phyloP scores from a whole-genome alignment of 2,329 filamentous ascomycete genomes.

The Gyromitra esculenta region DNA sequence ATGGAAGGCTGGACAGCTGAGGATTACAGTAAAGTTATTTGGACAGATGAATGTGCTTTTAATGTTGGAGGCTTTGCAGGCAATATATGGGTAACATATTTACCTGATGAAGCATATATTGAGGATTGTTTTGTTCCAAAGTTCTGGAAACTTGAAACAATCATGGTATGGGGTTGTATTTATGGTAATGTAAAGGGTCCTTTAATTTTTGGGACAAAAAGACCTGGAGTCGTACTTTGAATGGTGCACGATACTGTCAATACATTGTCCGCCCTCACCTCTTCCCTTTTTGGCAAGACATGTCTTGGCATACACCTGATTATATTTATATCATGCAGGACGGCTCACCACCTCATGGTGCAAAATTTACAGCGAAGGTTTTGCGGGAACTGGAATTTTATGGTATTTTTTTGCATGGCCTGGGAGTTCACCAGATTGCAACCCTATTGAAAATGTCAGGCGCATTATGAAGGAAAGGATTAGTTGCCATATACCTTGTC shows the following conservation, averaged over 20 bases:
- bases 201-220: neutral
- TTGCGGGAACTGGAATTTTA: neutral
- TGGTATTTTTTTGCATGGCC: neutral
- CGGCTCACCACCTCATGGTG: neutral
- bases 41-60: conserved; percentile 10
- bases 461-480: conserved; percentile 1
- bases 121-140: conserved; percentile 38
- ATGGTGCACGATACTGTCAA: conserved; percentile 9
- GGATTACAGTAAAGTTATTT: conserved; percentile 8
- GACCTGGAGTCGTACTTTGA: neutral
- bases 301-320: neutral
- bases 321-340: conserved; percentile 11
- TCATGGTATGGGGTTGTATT: conserved; percentile 40
- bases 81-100: conserved; percentile 19
- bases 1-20: neutral
- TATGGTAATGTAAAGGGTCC: conserved; percentile 18
- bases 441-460: conserved; percentile 11
- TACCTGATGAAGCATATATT: conserved; percentile 17
- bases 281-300: neutral
- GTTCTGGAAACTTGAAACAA: conserved; percentile 31
- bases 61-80: conserved; percentile 18
- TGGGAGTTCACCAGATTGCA: conserved; percentile 2
- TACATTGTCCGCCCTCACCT: conserved; percentile 5
- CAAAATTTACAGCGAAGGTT: neutral
- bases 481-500: neutral